These are phyloP conservation scores for Phytophthora pinifolia DNA, from an alignment of 352 stramenopile species.

Conservation along the genomic window DNA sequence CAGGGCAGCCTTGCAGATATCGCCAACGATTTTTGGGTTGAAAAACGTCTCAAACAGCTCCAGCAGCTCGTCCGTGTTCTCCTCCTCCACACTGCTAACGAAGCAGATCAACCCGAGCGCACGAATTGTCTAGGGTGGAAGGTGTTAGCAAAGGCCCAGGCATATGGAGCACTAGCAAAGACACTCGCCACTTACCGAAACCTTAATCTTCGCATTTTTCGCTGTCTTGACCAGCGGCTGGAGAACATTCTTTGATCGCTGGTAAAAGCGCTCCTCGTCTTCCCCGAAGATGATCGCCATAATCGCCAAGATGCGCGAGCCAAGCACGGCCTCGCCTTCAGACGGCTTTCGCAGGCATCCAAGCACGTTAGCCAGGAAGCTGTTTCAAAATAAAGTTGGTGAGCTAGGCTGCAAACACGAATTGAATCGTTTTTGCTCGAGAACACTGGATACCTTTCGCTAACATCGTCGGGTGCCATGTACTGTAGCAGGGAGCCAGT, in stretches of 20 bases:
- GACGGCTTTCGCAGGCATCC: slow-evolving; percentile 68
- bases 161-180: neutral
- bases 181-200: slow-evolving; percentile 39
- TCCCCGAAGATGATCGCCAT: slow-evolving; percentile 75
- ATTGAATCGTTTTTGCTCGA: neutral
- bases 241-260: slow-evolving; percentile 68
- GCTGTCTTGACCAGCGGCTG: slow-evolving; percentile 71
- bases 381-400: slow-evolving; percentile 14
- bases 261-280: slow-evolving; percentile 78
- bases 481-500: slow-evolving; percentile 65
- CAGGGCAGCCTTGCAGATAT: slow-evolving; percentile 66
- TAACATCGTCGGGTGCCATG: slow-evolving; percentile 61
- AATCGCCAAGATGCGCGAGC: slow-evolving; percentile 69
- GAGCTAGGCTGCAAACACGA: neutral
- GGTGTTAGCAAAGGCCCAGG: neutral
- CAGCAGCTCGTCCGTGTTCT: slow-evolving; percentile 72
- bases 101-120: slow-evolving; percentile 76
- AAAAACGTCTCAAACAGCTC: slow-evolving; percentile 70
- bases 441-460: slow-evolving; percentile 51
- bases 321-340: slow-evolving; percentile 64
- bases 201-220: slow-evolving; percentile 61
- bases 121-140: slow-evolving; percentile 49
- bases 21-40: slow-evolving; percentile 56
- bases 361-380: slow-evolving; percentile 74
- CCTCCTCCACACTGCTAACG: slow-evolving; percentile 74